Base-by-base conservation (phyloP, 495 filamentous ascomycete species). In the Trichoderma erinaceum region DNA sequence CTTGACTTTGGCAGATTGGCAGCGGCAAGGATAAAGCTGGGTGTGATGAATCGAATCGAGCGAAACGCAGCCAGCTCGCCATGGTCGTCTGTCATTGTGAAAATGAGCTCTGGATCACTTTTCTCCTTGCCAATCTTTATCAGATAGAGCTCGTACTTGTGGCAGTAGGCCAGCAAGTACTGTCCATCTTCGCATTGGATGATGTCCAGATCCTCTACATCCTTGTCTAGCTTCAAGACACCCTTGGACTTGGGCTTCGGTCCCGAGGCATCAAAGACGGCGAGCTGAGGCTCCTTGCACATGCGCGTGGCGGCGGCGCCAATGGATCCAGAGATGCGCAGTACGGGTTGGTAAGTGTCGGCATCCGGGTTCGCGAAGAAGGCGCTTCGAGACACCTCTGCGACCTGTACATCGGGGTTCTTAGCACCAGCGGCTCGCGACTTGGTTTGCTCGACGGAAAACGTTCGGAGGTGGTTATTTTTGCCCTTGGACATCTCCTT, bases 401-500 rank as follows among this genome's bases (percentile, higher is more conserved):
- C 77, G 67, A 88, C 83, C 71, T 82, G 83, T 15, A 69, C 69
- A 72, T 72, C 70, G 69, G 73, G 70, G 64, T 72, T 72, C 68
- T 78, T 79, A 66, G 79, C 78, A 67, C 71, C 75, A 69, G 64
- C 78, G 72, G 67, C 50, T 71, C 69, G 71, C 67, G 77, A 73
- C 71, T 80, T 79, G 68, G 78, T 76, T 15, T 81, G 78, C 69
- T 80, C 79, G 68, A 94, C 81, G 58, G 81, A 75, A 72, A 97
- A 95, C n/a, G 92, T 82, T 63, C 93, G 84, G 68, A 98, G 85
- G 76, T 99, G 95, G 71, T 92, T 84, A 74, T 99, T 98, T 73
- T 88, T 91, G 38, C 90, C 91, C 68, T 86, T 86, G 71, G 86
- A 78, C 64, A 91, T 83, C 52, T 92, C 86, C 0, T 78, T 82